Evolutionary conservation across 805 yeast species (phyloP), one percentile per base, ranked within the genome.

Genomic region (Yarrowia yakushimensis): DNA sequence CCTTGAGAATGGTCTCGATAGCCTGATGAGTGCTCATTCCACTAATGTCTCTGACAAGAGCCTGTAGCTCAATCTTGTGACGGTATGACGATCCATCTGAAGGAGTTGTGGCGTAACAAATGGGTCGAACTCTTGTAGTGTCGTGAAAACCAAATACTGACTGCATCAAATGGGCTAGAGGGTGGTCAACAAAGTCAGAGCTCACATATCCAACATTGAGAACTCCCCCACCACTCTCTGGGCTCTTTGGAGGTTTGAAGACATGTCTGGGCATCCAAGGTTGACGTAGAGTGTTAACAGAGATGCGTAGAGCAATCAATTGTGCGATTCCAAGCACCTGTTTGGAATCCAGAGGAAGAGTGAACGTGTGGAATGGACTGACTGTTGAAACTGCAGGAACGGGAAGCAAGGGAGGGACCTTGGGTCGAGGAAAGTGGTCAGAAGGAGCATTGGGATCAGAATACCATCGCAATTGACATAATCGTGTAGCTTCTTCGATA

Each of bases 151-250:
- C 74, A 61, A 72, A 72, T 2, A 73, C 73, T 37, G 66, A 67
- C 63, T 72, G 74, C 76, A 72, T 73, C 43, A 72, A 64, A 42
- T 72, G 75, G 7, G 75, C 69, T 34, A 72, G 63, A 17, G 75
- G 75, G 28, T 72, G 75, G 61, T 72, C 71, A 25, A 63, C 66
- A 63, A 71, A 73, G 54, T 73, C 76, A 0, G 73, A 69, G 11
- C 74, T 71, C 18, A 72, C 64, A 62, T 73, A 72, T 20, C 75
- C 75, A 13, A 72, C 69, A n/a, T 31, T 48, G n/a, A 63, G 64
- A 13, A 70, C 60, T 4, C 63, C 63, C n/a, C 64, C 64, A 42
- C 54, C 18, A 5, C 15, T n/a, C 4, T 33, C 17, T 2, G 74
- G 74, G 12, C 70, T 69, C 7, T 66, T 64, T 10, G 75, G 75